Evolutionary conservation across 2,329 filamentous ascomycete species (phyloP).

Genomic region (Epichloe festucae): DNA sequence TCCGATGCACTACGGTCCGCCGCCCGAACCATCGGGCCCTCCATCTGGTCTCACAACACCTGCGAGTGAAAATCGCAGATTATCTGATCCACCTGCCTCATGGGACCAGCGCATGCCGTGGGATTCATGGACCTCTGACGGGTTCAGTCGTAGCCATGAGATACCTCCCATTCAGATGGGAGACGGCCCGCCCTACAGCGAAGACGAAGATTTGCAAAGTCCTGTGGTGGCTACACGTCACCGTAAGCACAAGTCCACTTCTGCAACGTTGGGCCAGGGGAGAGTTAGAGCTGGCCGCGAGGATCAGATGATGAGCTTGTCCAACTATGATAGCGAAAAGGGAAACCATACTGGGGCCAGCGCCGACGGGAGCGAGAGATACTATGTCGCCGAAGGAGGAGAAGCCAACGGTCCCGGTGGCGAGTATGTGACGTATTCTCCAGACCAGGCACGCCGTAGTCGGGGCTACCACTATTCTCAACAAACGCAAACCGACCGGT

Average conservation of each 20-base stretch:
- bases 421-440: conserved; percentile 68
- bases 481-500: conserved; percentile 33
- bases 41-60: conserved; percentile 75
- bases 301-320: conserved; percentile 31
- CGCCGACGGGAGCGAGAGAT: conserved; percentile 59
- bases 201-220: conserved; percentile 89
- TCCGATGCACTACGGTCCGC: conserved; percentile 88
- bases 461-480: conserved; percentile 29
- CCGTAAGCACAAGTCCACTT: conserved; percentile 69
- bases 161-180: conserved; percentile 73
- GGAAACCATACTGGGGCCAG: conserved; percentile 55
- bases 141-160: conserved; percentile 52
- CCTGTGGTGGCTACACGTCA: conserved; percentile 77
- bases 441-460: conserved; percentile 48
- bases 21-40: conserved; percentile 56
- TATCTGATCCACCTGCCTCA: conserved; percentile 68
- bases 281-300: conserved; percentile 34
- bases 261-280: conserved; percentile 30
- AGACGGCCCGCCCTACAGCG: conserved; percentile 84
- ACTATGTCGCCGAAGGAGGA: conserved; percentile 56
- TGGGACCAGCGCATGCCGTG: conserved; percentile 60
- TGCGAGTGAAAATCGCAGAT: conserved; percentile 60
- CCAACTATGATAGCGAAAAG: conserved; percentile 44
- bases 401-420: conserved; percentile 67
- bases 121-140: conserved; percentile 41